Evolutionary conservation across 495 filamentous ascomycete genomes (phyloP).

Genomic region (Penicillium bialowiezense): DNA sequence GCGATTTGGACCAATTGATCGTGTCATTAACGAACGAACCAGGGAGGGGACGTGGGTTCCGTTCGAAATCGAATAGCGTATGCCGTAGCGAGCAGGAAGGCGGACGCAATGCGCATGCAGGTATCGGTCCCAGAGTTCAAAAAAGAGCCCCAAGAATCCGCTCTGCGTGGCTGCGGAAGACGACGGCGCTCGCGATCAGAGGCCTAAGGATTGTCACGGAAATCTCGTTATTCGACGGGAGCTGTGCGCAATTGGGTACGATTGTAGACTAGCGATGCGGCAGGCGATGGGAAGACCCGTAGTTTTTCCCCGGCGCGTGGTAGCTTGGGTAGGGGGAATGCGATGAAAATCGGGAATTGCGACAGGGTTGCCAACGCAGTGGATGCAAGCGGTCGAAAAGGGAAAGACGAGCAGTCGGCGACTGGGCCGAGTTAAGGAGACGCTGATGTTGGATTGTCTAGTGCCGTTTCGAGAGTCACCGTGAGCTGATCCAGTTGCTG

Average conservation of each 20-base stretch:
- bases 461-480: constrained; percentile 26
- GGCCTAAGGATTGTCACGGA: constrained; percentile 14
- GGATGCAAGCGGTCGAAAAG: constrained; percentile 43
- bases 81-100: constrained; percentile 16
- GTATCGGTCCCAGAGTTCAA: constrained; percentile 13
- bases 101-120: constrained; percentile 17
- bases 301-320: constrained; percentile 23
- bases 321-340: constrained; percentile 11
- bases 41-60: constrained; percentile 12
- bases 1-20: constrained; percentile 38
- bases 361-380: constrained; percentile 40
- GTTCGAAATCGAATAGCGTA: constrained; percentile 11
- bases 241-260: constrained; percentile 22
- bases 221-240: constrained; percentile 7
- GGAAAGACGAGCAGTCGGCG: constrained; percentile 41
- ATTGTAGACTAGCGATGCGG: constrained; percentile 22
- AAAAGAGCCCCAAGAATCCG: constrained; percentile 22
- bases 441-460: constrained; percentile 34
- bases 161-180: constrained; percentile 20
- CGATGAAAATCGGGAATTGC: constrained; percentile 26
- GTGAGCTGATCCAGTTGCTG: constrained; percentile 34
- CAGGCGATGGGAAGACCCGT: constrained; percentile 28
- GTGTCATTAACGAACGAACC: constrained; percentile 20
- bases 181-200: constrained; percentile 15
- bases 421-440: constrained; percentile 26